These are phyloP conservation scores for Hypocreales sp. DNA, from an alignment of 2,329 filamentous ascomycete species.

Conservation along the genomic window DNA sequence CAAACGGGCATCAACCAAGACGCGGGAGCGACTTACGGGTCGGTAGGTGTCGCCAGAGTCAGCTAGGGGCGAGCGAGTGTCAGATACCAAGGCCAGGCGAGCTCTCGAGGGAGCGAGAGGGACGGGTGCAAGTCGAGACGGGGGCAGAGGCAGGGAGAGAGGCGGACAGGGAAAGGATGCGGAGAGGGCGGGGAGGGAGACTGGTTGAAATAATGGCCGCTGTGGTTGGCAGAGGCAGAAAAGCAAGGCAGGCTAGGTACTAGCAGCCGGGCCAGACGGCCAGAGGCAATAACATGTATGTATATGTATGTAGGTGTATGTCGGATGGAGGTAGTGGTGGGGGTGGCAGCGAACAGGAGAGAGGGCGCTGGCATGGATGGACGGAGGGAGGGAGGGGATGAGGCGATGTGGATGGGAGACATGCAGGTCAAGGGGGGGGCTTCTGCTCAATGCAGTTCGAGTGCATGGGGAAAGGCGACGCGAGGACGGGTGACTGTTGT, in stretches of 20 bases:
- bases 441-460: no score
- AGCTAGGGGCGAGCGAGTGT: conserved; percentile 31
- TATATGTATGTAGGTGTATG: no score
- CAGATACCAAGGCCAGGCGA: conserved; percentile 19
- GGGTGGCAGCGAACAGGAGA: conserved; percentile 17
- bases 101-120: conserved; percentile 8
- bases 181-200: conserved; percentile 9
- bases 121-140: conserved; percentile 6
- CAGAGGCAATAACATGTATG: no score
- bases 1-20: no score
- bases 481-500: no score
- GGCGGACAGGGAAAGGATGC: conserved; percentile 9
- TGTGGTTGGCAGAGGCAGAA: no score
- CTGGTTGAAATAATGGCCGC: conserved; percentile 14
- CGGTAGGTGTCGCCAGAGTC: conserved; percentile 46
- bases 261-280: no score
- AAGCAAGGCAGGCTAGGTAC: no score
- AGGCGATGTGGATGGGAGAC: conserved; percentile 29
- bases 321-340: conserved; percentile 15
- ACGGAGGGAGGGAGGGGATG: no score
- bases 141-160: conserved; percentile 1
- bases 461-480: conserved; percentile 15
- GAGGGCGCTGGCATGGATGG: conserved; percentile 23
- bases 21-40: conserved; percentile 35
- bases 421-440: conserved; percentile 27